Percentiles rank a stretch among this genome's conserved stretches.
Conservation (phyloP, 2,329 filamentous ascomycete genomes). For the Trichoderma pleuroti region DNA sequence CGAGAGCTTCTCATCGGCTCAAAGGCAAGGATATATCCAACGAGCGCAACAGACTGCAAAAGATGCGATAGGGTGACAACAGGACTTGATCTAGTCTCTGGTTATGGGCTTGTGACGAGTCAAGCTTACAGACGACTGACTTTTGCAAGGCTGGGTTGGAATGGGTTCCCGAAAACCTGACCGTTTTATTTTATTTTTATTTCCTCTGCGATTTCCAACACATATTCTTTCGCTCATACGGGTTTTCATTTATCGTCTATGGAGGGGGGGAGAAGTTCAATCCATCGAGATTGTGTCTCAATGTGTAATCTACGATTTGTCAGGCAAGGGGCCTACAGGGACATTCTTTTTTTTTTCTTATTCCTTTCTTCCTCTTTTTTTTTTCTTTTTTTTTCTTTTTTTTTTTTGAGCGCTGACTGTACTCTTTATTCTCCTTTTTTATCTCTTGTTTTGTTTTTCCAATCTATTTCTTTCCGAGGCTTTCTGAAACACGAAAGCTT, state of each 20-base stretch:
- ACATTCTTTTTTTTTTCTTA: not conserved
- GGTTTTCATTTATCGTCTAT: not conserved
- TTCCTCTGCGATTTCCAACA: not conserved
- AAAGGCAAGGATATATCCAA: not conserved
- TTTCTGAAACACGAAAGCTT: not conserved
- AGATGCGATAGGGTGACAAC: conserved; percentile 1
- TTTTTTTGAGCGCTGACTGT: conserved; percentile 1
- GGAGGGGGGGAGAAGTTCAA: not conserved
- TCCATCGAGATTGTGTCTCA: not conserved
- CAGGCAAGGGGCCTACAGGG: not conserved
- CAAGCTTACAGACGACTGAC: not conserved
- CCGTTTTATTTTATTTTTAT: not conserved
- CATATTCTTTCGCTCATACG: not conserved
- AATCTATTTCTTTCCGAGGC: not conserved
- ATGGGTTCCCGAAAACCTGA: not conserved
- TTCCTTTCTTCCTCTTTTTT: no score
- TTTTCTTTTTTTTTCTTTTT: not conserved
- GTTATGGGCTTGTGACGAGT: not conserved
- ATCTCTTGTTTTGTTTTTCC: not conserved
- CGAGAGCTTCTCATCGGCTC: not conserved
- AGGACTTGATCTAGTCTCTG: conserved; percentile 10
- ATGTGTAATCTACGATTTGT: conserved; percentile 6
- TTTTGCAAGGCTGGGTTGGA: not conserved
- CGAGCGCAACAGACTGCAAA: not conserved
- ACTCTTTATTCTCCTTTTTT: not conserved